phyloP scores from a whole-genome alignment of 139 green algal species.

The Auxenochlorella pyrenoidosa region DNA sequence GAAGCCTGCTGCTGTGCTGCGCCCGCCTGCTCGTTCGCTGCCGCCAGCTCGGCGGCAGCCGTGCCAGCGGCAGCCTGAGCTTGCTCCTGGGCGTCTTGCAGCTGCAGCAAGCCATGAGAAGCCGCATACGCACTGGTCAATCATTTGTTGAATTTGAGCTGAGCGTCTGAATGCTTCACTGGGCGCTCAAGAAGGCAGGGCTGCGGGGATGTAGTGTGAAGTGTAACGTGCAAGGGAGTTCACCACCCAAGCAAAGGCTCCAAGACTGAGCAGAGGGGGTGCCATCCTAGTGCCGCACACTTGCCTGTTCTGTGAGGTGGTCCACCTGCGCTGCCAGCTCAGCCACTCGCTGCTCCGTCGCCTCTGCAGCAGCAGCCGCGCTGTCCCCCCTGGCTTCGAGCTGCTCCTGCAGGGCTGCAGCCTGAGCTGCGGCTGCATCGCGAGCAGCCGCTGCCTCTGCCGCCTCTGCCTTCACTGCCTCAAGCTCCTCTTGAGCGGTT shows the following conservation, averaged over 20 bases:
- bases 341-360: neutral
- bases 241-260: too few species aligned
- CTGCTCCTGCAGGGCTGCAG: neutral
- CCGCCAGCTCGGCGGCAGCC: neutral
- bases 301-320: neutral
- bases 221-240: too few species aligned
- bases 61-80: neutral
- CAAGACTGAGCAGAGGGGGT: too few species aligned
- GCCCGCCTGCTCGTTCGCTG: neutral
- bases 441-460: neutral
- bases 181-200: too few species aligned
- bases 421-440: neutral
- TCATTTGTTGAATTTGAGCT: too few species aligned
- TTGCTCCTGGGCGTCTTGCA: neutral
- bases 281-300: neutral
- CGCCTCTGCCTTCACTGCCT: neutral
- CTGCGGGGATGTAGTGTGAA: too few species aligned
- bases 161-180: too few species aligned
- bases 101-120: neutral
- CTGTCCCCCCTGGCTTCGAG: neutral
- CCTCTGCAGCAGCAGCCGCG: neutral
- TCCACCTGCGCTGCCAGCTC: neutral
- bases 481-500: neutral
- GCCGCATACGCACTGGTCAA: too few species aligned
- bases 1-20: neutral